phyloP scores from a whole-genome alignment of 148 eudicot species.

The Gaultheria prostrata region DNA sequence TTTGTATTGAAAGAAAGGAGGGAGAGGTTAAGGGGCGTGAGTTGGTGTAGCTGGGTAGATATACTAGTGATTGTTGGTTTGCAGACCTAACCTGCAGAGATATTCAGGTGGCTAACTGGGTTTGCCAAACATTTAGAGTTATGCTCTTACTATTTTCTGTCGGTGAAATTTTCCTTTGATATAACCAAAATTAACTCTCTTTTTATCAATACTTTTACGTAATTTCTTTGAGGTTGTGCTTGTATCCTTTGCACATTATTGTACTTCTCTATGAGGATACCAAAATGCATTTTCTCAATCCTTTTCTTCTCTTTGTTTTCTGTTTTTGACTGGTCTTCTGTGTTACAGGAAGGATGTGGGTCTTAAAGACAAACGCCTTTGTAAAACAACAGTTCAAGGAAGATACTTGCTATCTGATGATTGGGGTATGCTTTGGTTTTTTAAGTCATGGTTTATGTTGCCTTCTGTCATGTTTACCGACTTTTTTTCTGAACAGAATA shows the following conservation, averaged over 20 bases:
- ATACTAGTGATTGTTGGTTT: not conserved
- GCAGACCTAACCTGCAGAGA: not conserved
- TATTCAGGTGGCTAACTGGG: not conserved
- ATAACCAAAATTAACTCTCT: not conserved
- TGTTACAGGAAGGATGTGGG: conserved; percentile 56
- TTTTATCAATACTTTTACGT: not conserved
- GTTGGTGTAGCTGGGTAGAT: not conserved
- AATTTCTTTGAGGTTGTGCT: not conserved
- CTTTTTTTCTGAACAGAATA: not conserved
- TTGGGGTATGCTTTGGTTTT: conserved; percentile 46
- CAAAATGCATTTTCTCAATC: not conserved
- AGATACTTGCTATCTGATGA: conserved; percentile 85
- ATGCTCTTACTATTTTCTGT: not conserved
- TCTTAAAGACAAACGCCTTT: conserved; percentile 36
- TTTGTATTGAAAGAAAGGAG: not conserved
- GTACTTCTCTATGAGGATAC: not conserved
- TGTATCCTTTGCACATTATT: not conserved
- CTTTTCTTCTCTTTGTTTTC: not conserved
- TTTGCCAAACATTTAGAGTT: not conserved
- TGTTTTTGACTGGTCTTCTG: not conserved
- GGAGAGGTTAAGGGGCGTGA: not conserved
- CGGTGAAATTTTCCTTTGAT: not conserved
- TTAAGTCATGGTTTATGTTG: conserved; percentile 4
- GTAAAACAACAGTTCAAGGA: conserved; percentile 91
- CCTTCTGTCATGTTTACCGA: not conserved